These are phyloP conservation scores for Ophioceras dolichostomum DNA, from an alignment of 2,329 filamentous ascomycete species.

Conservation along the genomic window DNA sequence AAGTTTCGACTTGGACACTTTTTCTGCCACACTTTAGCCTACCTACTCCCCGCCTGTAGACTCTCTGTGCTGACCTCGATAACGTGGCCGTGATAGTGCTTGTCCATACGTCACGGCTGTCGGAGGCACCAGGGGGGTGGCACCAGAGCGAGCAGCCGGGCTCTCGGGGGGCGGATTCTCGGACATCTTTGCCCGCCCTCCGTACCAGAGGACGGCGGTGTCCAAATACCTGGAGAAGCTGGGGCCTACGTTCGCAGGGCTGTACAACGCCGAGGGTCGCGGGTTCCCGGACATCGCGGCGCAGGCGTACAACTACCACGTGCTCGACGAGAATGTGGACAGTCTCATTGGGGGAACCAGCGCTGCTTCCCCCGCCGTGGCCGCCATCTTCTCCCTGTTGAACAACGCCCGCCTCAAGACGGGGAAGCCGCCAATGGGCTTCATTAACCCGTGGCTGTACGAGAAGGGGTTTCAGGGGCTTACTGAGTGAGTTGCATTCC, in stretches of 20 bases:
- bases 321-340: constrained; percentile 16
- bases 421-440: constrained; percentile 37
- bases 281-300: constrained; percentile 38
- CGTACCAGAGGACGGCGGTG: constrained; percentile 30
- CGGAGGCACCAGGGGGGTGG: constrained; percentile 37
- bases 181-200: constrained; percentile 30
- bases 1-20: too few species aligned
- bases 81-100: constrained; percentile 12
- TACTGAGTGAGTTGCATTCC: constrained; percentile 5
- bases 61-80: not conserved
- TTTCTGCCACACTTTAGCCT: too few species aligned
- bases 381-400: constrained; percentile 38
- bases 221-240: constrained; percentile 20
- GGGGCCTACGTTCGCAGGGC: constrained; percentile 21
- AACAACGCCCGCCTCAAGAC: constrained; percentile 38
- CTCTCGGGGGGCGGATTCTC: constrained; percentile 40
- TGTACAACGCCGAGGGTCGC: constrained; percentile 31
- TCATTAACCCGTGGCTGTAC: constrained; percentile 38
- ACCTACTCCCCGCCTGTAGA: not conserved
- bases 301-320: constrained; percentile 44
- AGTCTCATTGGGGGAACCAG: constrained; percentile 28
- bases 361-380: constrained; percentile 40
- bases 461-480: constrained; percentile 1
- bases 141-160: constrained; percentile 25
- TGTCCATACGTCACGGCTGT: constrained; percentile 58